Conservation (phyloP, 2,329 filamentous ascomycete species). For the Pseudocercospora musae region DNA sequence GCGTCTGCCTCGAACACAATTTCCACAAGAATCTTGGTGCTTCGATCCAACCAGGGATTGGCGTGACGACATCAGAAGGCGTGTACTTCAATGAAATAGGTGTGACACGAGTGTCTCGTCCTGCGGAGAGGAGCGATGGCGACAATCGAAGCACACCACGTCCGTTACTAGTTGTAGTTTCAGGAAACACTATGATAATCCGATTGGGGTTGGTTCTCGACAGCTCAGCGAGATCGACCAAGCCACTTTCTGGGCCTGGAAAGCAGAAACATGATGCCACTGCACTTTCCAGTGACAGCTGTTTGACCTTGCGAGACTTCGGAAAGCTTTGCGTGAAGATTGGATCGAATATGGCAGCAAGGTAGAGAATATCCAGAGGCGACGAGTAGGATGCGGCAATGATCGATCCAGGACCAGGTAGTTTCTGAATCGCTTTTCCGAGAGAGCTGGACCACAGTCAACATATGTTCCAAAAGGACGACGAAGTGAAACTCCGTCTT, state of each 20-base stretch:
- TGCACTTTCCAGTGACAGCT: slow-evolving; percentile 72
- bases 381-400: slow-evolving; percentile 91
- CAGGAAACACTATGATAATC: slow-evolving; percentile 83
- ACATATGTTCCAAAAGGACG: not conserved
- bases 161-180: slow-evolving; percentile 92
- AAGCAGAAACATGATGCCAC: slow-evolving; percentile 56
- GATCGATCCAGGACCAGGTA: slow-evolving; percentile 75
- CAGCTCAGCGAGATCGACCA: slow-evolving; percentile 47
- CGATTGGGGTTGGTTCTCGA: slow-evolving; percentile 66
- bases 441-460: slow-evolving; percentile 53
- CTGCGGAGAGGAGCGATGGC: slow-evolving; percentile 68
- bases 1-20: slow-evolving; percentile 77
- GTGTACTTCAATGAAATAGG: slow-evolving; percentile 88
- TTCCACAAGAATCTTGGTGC: slow-evolving; percentile 79
- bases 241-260: slow-evolving; percentile 21
- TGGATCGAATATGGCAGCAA: slow-evolving; percentile 93
- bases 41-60: slow-evolving; percentile 63
- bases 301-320: slow-evolving; percentile 61
- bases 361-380: slow-evolving; percentile 87
- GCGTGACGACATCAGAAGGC: slow-evolving; percentile 84
- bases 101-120: slow-evolving; percentile 72
- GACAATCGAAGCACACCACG: slow-evolving; percentile 82
- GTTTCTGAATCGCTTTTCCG: slow-evolving; percentile 64
- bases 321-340: slow-evolving; percentile 88
- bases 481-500: slow-evolving; percentile 26